Conservation (phyloP, 257 asterid genomes). For the Coffea eugenioides region DNA sequence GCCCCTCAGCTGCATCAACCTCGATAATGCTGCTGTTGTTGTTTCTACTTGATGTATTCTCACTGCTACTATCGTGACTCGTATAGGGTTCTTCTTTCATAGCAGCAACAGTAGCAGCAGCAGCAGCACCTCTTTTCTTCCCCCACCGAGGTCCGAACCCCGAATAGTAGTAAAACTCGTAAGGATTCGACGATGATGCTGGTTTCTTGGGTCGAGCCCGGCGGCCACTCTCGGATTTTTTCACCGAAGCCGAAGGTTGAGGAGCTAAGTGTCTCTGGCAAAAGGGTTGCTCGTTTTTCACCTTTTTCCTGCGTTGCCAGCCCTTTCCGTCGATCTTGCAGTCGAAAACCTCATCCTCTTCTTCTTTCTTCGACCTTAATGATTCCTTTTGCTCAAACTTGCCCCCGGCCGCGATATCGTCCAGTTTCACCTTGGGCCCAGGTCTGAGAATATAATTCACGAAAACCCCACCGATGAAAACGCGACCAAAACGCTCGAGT, state of each 20-base stretch:
- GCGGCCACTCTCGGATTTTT: constrained; percentile 30
- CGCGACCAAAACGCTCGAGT: neutral
- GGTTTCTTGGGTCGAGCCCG: constrained; percentile 36
- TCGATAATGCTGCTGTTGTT: neutral
- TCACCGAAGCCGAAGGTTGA: constrained; percentile 7
- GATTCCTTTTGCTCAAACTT: constrained; percentile 1
- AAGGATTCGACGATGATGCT: constrained; percentile 29
- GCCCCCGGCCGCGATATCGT: neutral
- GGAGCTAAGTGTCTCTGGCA: constrained; percentile 46
- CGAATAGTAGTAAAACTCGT: constrained; percentile 64
- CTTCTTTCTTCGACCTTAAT: constrained; percentile 7
- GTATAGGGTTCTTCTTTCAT: neutral
- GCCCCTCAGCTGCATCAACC: neutral
- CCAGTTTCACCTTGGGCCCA: constrained; percentile 22
- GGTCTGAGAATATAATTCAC: constrained; percentile 20
- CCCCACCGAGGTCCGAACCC: constrained; percentile 84
- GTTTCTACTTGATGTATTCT: neutral
- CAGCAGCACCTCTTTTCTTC: constrained; percentile 40
- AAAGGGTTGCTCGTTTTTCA: constrained; percentile 32
- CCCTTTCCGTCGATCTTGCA: constrained; percentile 60
- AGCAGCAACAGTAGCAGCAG: neutral
- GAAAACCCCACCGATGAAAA: constrained; percentile 1
- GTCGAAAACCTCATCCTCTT: constrained; percentile 15
- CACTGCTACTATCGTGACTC: constrained; percentile 4
- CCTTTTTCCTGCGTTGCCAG: constrained; percentile 54